Conservation (phyloP, 257 asterid genomes). For the Marsdenia floribunda region DNA sequence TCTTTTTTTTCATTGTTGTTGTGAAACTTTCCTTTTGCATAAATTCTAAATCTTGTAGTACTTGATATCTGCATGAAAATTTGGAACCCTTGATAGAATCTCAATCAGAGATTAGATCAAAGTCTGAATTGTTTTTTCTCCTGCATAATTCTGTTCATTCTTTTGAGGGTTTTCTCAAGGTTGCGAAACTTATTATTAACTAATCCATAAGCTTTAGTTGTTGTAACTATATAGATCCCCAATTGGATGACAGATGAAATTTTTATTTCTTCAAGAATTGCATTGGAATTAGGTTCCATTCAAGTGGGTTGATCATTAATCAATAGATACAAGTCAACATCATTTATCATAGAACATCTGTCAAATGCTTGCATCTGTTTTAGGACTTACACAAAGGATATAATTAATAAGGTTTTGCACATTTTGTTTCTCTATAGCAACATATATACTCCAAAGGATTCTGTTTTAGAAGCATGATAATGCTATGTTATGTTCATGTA, state of each 20-base stretch:
- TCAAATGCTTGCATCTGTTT: neutral
- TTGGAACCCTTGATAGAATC: neutral
- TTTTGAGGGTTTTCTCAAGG: neutral
- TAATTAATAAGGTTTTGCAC: neutral
- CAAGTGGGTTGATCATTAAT: neutral
- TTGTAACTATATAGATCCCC: neutral
- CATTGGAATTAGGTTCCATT: neutral
- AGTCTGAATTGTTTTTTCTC: neutral
- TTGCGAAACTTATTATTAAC: no score
- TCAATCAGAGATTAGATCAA: neutral
- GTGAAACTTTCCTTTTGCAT: neutral
- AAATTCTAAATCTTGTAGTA: neutral
- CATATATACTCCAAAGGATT: neutral
- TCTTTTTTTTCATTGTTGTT: neutral
- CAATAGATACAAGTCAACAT: neutral
- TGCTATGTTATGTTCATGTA: neutral
- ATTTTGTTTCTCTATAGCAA: neutral
- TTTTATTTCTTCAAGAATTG: neutral
- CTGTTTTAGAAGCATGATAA: neutral
- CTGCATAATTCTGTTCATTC: neutral
- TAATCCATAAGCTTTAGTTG: neutral
- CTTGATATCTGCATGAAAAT: neutral
- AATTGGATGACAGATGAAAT: neutral
- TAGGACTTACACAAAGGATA: neutral
- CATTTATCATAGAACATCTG: neutral